Percentiles rank a stretch among this genome's conserved stretches.
These are phyloP conservation scores for Aspergillus sparsus DNA, from an alignment of 495 filamentous ascomycete genomes.

Conservation along the genomic window DNA sequence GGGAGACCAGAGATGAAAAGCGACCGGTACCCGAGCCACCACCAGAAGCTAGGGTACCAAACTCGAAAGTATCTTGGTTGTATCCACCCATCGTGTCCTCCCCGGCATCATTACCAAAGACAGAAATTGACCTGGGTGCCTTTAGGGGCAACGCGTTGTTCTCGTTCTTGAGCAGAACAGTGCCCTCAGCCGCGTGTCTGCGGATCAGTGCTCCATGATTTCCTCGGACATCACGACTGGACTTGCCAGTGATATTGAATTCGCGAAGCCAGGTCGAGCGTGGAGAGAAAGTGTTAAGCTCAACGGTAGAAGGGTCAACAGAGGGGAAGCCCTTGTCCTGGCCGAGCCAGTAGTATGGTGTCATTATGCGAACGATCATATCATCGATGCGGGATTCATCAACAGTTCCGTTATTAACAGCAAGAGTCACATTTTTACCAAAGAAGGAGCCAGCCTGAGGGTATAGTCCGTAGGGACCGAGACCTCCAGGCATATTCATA, in stretches of 20 bases:
- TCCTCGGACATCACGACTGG: slow-evolving; percentile 50
- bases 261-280: slow-evolving; percentile 63
- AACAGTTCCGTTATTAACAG: slow-evolving; percentile 51
- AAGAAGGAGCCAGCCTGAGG: no score
- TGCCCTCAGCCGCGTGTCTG: slow-evolving; percentile 59
- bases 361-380: slow-evolving; percentile 55
- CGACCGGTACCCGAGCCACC: slow-evolving; percentile 37
- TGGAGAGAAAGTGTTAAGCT: slow-evolving; percentile 29
- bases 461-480: slow-evolving; percentile 32
- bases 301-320: no score
- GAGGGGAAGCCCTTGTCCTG: slow-evolving; percentile 62
- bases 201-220: slow-evolving; percentile 24
- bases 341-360: slow-evolving; percentile 67
- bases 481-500: slow-evolving; percentile 55
- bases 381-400: slow-evolving; percentile 50
- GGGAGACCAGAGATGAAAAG: no score
- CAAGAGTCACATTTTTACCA: slow-evolving; percentile 50
- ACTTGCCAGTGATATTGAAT: slow-evolving; percentile 56
- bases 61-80: slow-evolving; percentile 6
- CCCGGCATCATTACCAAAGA: slow-evolving; percentile 69
- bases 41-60: not conserved
- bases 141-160: slow-evolving; percentile 63
- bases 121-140: slow-evolving; percentile 53
- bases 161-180: slow-evolving; percentile 74
- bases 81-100: slow-evolving; percentile 52